Base-by-base conservation (phyloP, 768 basidiomycete species). In the Suillus occidentalis region DNA sequence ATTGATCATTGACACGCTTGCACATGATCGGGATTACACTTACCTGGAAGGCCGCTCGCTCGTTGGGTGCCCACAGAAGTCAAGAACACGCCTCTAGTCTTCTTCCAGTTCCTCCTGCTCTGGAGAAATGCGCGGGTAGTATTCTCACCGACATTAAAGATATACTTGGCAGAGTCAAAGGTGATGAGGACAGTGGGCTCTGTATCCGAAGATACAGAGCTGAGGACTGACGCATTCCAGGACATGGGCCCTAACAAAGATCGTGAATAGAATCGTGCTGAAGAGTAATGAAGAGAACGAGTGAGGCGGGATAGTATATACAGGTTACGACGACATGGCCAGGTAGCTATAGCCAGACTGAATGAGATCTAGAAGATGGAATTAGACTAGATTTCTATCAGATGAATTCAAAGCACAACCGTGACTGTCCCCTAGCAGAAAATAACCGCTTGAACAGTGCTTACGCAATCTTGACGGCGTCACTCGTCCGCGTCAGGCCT, bases 141-240 rank as follows among this genome's bases (percentile, higher is more conserved):
- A 65, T 90, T 90, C 76, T 97, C 95, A 9, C 92, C 89, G 22
- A 83, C 87, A 76, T 95, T 95, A 83, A 98, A 94, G 45, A 96
- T 82, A 69, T 95, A 98, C 69, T 93, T 91, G 14, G 85, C 89
- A 61, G 83, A 81, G 68, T 92, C 89, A 73, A 95, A 95, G 1
- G 84, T 81, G 68, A 97, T 76, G 65, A 91, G 77, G 31, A 97
- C 77, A 10, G 89, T 85, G 0, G 95, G 89, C 68, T 94, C 88
- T 1, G 95, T 92, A 78, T 98, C 96, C 60, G 87, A 86, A 5
- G 89, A 85, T 20, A 81, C 71, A 0, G 85, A 76, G 50, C 83
- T 85, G 62, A 89, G 77, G 34, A 89, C 85, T 4, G 85, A 84
- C 3, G 87, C 80, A 36, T 82, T 85, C 90, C 91, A 92, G 66